These are phyloP conservation scores for Naegleria gruberi DNA, from an alignment of 208 protist genomes.

Conservation along the genomic window DNA sequence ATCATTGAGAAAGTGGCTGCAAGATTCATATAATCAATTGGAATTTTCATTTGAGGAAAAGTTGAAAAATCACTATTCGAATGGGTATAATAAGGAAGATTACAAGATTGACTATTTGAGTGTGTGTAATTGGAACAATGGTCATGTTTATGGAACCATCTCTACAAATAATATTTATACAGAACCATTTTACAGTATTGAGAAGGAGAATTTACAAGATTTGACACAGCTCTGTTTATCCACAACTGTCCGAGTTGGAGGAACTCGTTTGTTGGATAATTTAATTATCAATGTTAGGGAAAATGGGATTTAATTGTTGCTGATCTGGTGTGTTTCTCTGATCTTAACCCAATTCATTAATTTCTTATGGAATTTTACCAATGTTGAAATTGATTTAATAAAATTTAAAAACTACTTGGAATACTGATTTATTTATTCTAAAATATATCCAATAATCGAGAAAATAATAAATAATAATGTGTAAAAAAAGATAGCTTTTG, in stretches of 20 bases:
- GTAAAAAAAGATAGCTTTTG: no score
- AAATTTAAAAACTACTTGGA: no score
- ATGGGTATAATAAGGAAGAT: neutral
- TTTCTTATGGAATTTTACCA: no score
- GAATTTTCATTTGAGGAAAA: neutral
- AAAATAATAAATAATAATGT: no score
- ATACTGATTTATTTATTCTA: no score
- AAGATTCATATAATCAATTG: neutral
- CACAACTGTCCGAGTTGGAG: neutral
- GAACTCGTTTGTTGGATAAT: neutral
- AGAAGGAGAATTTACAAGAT: neutral
- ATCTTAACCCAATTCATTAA: no score
- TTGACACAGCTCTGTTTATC: neutral
- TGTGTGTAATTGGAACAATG: neutral
- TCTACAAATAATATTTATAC: neutral
- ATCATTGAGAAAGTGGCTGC: neutral
- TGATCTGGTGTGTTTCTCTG: no score
- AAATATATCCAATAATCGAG: no score
- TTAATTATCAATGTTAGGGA: neutral
- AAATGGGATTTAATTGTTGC: no score
- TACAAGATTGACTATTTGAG: neutral
- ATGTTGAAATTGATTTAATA: no score
- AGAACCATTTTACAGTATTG: neutral
- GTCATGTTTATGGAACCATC: neutral
- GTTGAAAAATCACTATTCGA: neutral